Evolutionary conservation across 495 filamentous ascomycete species (phyloP), one percentile per base, ranked within the genome.

Genomic region (Niebla homalea): DNA sequence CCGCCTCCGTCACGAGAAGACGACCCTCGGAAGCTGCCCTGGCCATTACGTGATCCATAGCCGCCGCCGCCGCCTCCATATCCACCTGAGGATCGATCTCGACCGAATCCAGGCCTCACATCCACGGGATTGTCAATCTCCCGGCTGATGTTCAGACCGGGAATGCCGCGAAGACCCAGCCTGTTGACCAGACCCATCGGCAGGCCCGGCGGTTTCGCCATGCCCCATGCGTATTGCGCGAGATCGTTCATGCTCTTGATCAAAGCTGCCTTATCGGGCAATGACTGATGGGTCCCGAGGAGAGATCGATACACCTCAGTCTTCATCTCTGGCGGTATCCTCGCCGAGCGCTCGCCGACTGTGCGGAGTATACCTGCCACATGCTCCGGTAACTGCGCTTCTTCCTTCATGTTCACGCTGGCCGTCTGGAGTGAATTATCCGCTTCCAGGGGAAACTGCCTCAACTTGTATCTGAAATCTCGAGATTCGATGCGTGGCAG

Each of bases 161-260:
- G 54, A 8, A 75, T 41, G 2, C 60, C 42, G 0, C 36, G 19
- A 0, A 82, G 59, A 19, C 75, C 70, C 35, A 84, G 59, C 53
- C 71, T 76, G 4, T 47, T 18, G 1, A 67, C 72, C 18, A 77
- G 15, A n/a, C 38, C 55, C 1, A 56, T 53, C 12, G 59, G 41
- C 8, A 94, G 56, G 3, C 52, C 52, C 1, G 87, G 87, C 10
- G 75, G 70, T 48, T 71, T 51, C 0, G 64, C 48, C 69, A 85
- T 68, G 10, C 81, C 78, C 70, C 80, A 87, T 2, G 77, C 80
- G 32, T 75, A 64, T 20, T 63, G 60, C 38, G 74, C 69, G 59
- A 80, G 73, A n/a, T 75, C 62, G 62, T 89, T 88, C 48, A 92
- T 60, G 4, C 67, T 61, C 4, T 70, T 42, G 14, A 87, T 62